Evolutionary conservation across 2,329 filamentous ascomycete genomes (phyloP).

Genomic region (Talaromyces sp.): DNA sequence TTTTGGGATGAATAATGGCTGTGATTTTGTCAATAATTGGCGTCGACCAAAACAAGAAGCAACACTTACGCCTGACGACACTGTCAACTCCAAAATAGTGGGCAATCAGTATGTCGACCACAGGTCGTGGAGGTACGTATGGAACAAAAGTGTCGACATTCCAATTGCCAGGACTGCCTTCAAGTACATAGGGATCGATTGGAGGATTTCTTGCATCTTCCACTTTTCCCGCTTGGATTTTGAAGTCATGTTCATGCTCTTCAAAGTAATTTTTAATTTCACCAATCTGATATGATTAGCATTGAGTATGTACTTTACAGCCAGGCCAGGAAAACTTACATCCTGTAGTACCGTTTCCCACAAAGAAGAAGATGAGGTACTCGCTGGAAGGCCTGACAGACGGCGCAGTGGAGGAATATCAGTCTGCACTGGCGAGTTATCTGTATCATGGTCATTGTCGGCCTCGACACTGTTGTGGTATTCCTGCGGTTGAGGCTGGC

Average conservation of each 20-base stretch:
- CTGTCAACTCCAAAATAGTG: slow-evolving; percentile 9
- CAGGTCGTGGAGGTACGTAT: slow-evolving; percentile 6
- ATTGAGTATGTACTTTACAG: not conserved
- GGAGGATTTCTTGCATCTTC: slow-evolving; percentile 7
- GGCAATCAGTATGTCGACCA: slow-evolving; percentile 7
- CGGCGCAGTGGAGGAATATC: slow-evolving; percentile 6
- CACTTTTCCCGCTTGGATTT: slow-evolving; percentile 8
- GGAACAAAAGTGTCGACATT: slow-evolving; percentile 8
- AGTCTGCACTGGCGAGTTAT: not conserved
- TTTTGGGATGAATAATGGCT: slow-evolving; percentile 12
- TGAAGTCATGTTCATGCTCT: slow-evolving; percentile 9
- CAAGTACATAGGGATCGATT: slow-evolving; percentile 1
- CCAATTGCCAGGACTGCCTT: slow-evolving; percentile 8
- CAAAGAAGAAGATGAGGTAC: slow-evolving; percentile 9
- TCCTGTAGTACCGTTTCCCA: slow-evolving; percentile 12
- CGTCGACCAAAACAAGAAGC: not conserved
- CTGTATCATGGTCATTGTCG: not conserved
- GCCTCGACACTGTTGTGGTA: not conserved
- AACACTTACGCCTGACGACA: slow-evolving; percentile 5
- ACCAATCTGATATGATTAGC: slow-evolving; percentile 5
- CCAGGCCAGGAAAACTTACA: slow-evolving; percentile 1
- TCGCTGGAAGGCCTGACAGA: slow-evolving; percentile 3
- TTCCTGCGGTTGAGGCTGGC: slow-evolving; percentile 3
- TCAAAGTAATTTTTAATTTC: slow-evolving; percentile 12
- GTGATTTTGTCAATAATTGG: not conserved